phyloP scores from a whole-genome alignment of 257 asterid genomes.

The Knoxia roxburghii region DNA sequence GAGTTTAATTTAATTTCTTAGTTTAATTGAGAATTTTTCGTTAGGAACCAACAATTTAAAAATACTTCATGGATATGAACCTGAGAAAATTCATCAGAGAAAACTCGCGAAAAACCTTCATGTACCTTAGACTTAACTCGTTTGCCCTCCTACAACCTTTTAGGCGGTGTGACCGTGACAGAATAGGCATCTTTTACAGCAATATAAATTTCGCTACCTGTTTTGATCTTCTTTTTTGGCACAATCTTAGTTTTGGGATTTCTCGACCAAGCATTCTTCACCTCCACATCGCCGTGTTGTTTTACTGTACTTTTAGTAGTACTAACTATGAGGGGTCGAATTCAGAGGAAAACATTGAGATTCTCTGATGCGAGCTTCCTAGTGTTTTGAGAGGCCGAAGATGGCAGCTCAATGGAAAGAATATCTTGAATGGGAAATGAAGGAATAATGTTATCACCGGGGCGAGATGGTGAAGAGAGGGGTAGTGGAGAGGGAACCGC shows the following conservation, averaged over 20 bases:
- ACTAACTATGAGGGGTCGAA: conserved; percentile 42
- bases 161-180: conserved; percentile 60
- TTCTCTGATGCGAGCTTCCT: conserved; percentile 29
- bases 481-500: conserved; percentile 40
- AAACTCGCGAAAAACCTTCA: conserved; percentile 77
- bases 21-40: too few relatives aligned
- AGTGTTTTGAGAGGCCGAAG: background rate
- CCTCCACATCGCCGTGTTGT: conserved; percentile 17
- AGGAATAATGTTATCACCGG: conserved; percentile 11
- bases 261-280: conserved; percentile 73
- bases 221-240: conserved; percentile 32
- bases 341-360: conserved; percentile 62
- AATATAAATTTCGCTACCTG: conserved; percentile 37
- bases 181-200: conserved; percentile 55
- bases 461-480: conserved; percentile 24
- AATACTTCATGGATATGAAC: conserved; percentile 20
- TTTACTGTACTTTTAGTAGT: conserved; percentile 26
- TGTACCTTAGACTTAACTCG: conserved; percentile 71
- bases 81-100: conserved; percentile 70
- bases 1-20: too few relatives aligned
- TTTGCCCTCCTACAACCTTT: conserved; percentile 49
- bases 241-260: conserved; percentile 30
- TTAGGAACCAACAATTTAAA: background rate
- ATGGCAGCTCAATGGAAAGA: conserved; percentile 30
- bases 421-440: conserved; percentile 46